Evolutionary conservation across 805 yeast genomes (phyloP).

Genomic region (Zygosaccharomyces rouxii): DNA sequence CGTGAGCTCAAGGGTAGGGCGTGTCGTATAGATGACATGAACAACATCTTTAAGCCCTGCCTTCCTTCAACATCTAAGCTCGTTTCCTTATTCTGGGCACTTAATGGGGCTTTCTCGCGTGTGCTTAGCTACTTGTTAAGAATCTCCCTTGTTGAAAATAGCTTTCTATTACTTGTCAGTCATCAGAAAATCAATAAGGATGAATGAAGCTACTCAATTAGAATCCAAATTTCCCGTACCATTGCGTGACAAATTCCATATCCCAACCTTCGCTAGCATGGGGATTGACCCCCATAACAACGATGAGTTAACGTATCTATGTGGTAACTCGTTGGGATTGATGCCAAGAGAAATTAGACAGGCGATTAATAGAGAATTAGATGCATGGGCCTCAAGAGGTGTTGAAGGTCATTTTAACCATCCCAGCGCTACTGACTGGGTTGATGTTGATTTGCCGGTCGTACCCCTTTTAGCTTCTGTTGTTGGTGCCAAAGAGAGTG

Average conservation of each 20-base stretch:
- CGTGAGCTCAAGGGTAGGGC: no score
- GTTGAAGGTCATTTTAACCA: slow-evolving; percentile 84
- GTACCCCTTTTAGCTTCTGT: slow-evolving; percentile 63
- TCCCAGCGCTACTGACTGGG: slow-evolving; percentile 68
- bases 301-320: slow-evolving; percentile 51
- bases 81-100: no score
- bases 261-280: slow-evolving; percentile 64
- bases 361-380: slow-evolving; percentile 61
- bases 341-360: slow-evolving; percentile 65
- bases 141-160: neutral
- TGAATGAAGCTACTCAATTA: slow-evolving; percentile 30
- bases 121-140: no score
- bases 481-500: slow-evolving; percentile 71
- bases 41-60: no score
- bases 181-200: neutral
- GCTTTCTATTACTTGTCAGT: neutral
- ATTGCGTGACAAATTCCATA: slow-evolving; percentile 45
- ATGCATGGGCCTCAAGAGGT: slow-evolving; percentile 77
- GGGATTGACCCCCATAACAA: slow-evolving; percentile 39
- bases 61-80: no score
- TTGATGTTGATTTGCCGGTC: slow-evolving; percentile 75
- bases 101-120: no score
- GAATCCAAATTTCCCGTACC: slow-evolving; percentile 40
- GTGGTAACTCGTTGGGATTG: slow-evolving; percentile 92
- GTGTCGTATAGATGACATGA: no score